These are phyloP conservation scores for Naegleria gruberi DNA, from an alignment of 208 protist genomes.

Conservation along the genomic window DNA sequence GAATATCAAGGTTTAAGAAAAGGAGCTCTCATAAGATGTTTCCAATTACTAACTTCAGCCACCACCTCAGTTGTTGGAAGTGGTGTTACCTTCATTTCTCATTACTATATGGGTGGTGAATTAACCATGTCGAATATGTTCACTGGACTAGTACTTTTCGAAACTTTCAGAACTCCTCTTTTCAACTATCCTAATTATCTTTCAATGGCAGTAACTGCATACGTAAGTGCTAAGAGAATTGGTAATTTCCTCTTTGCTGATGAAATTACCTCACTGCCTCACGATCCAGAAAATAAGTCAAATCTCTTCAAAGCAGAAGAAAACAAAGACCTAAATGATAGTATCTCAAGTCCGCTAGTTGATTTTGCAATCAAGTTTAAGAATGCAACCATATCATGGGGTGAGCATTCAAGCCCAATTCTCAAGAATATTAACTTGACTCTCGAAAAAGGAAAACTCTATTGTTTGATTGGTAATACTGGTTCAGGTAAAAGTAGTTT, in stretches of 20 bases:
- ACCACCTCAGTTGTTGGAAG: neutral
- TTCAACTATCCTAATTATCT: slow-evolving; percentile 30
- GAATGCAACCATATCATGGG: neutral
- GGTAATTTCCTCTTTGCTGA: neutral
- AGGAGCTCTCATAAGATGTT: neutral
- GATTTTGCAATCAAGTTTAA: neutral
- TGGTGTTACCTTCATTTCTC: neutral
- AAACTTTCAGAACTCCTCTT: neutral
- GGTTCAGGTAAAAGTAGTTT: slow-evolving; percentile 25
- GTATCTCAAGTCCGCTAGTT: neutral
- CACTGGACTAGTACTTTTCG: neutral
- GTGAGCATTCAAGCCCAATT: slow-evolving; percentile 37
- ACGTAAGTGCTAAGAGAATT: slow-evolving; percentile 1
- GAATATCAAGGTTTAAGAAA: slow-evolving; percentile 34
- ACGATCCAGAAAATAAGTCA: slow-evolving; percentile 18
- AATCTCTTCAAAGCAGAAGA: neutral
- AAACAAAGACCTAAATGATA: too few species aligned
- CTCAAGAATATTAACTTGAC: neutral
- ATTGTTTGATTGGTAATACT: slow-evolving; percentile 15
- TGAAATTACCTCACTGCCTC: neutral
- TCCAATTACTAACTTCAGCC: neutral
- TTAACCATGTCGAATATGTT: neutral
- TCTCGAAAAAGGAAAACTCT: slow-evolving; percentile 12
- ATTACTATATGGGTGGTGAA: neutral
- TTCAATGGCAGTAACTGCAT: neutral